These are phyloP conservation scores for Beta corolliflora DNA, from an alignment of 179 eudicot species.

Conservation along the genomic window DNA sequence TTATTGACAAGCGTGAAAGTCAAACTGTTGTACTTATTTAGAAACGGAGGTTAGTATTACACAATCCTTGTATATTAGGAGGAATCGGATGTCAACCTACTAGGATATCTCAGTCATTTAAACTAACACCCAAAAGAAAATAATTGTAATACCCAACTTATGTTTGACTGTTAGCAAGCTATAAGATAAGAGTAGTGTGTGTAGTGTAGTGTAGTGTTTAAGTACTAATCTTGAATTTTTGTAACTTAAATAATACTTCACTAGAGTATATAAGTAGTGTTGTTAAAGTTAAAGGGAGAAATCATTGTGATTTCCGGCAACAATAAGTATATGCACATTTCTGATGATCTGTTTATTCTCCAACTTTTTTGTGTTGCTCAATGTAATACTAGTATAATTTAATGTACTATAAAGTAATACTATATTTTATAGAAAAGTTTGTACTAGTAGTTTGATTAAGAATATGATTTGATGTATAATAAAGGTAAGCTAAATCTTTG, in stretches of 20 bases:
- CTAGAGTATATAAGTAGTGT: slow-evolving; percentile 7
- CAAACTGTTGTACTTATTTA: no score
- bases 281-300: slow-evolving; percentile 5
- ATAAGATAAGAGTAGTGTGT: no score
- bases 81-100: no score
- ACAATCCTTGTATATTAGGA: no score
- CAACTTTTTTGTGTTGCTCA: slow-evolving; percentile 8
- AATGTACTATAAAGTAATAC: neutral
- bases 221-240: neutral
- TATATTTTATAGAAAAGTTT: neutral
- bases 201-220: neutral
- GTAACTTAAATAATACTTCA: neutral
- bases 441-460: neutral
- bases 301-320: slow-evolving; percentile 42
- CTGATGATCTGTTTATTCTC: slow-evolving; percentile 35
- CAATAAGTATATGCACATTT: slow-evolving; percentile 36
- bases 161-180: neutral
- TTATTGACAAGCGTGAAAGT: no score
- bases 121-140: no score
- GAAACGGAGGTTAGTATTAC: no score
- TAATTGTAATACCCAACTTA: no score
- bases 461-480: neutral
- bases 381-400: neutral
- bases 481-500: slow-evolving; percentile 21
- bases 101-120: no score